Conservation (phyloP, 805 yeast species). For the Pichia gijzeniarum region DNA sequence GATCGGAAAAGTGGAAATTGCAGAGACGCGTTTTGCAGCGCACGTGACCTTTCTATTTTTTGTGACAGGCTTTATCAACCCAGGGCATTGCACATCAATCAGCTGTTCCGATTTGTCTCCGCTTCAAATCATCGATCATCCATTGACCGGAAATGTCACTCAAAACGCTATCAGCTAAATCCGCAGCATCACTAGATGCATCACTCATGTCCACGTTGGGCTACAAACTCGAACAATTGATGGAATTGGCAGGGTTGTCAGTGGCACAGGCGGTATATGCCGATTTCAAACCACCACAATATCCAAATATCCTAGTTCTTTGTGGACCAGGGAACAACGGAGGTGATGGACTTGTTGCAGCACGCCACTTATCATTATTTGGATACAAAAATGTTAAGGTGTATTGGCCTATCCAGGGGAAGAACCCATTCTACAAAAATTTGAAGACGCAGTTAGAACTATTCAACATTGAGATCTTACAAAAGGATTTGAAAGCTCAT, state of each 20-base stretch:
- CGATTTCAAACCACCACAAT: slow-evolving; percentile 49
- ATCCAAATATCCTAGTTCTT: slow-evolving; percentile 44
- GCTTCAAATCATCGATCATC: not conserved
- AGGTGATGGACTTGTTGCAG: slow-evolving; percentile 95
- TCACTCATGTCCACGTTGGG: slow-evolving; percentile 80
- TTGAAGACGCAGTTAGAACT: slow-evolving; percentile 61
- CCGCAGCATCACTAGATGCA: slow-evolving; percentile 74
- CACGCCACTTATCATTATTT: slow-evolving; percentile 78
- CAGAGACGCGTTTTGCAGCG: too few relatives aligned
- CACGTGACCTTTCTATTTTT: too few relatives aligned
- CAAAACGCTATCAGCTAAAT: slow-evolving; percentile 40
- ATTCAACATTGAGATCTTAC: slow-evolving; percentile 55
- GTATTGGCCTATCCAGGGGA: slow-evolving; percentile 70
- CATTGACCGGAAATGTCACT: slow-evolving; percentile 14
- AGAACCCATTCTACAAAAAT: slow-evolving; percentile 49
- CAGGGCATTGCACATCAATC: too few relatives aligned
- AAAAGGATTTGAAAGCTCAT: slow-evolving; percentile 21
- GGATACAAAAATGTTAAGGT: slow-evolving; percentile 65
- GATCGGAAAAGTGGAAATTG: too few relatives aligned
- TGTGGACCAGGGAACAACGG: slow-evolving; percentile 97
- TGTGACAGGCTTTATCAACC: too few relatives aligned
- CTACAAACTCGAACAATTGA: slow-evolving; percentile 77
- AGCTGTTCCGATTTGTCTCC: too few relatives aligned
- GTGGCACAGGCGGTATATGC: slow-evolving; percentile 82
- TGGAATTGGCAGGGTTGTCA: slow-evolving; percentile 95